Evolutionary conservation across 352 stramenopile species (phyloP).

Genomic region (Pythium volutum): DNA sequence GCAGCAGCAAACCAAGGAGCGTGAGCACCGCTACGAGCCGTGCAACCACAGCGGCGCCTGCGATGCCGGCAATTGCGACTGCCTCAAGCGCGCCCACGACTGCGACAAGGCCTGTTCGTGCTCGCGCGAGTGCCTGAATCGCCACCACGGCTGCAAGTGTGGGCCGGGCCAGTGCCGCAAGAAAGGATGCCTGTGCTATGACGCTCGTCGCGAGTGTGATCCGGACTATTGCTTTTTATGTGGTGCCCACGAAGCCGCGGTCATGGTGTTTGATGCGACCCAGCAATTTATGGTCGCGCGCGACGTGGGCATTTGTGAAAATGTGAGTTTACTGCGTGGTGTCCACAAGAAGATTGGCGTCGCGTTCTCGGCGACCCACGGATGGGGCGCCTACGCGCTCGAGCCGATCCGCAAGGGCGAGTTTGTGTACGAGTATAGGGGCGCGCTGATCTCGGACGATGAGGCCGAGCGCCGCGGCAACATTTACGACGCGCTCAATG

Average conservation of each 20-base stretch:
- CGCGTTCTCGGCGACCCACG: slow-evolving; percentile 47
- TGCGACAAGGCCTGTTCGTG: slow-evolving; percentile 67
- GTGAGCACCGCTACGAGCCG: slow-evolving; percentile 53
- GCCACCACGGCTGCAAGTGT: slow-evolving; percentile 68
- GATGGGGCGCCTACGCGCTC: slow-evolving; percentile 45
- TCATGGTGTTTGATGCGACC: slow-evolving; percentile 40
- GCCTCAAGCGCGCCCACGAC: slow-evolving; percentile 43
- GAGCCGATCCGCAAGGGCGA: slow-evolving; percentile 40
- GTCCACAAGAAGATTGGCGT: slow-evolving; percentile 42
- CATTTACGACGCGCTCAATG: slow-evolving; percentile 79
- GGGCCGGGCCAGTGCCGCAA: slow-evolving; percentile 48
- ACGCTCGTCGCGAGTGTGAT: slow-evolving; percentile 56
- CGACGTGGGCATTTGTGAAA: slow-evolving; percentile 49
- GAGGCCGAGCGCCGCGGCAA: slow-evolving; percentile 61
- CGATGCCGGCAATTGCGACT: slow-evolving; percentile 40
- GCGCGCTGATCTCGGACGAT: slow-evolving; percentile 53
- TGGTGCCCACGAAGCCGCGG: slow-evolving; percentile 53
- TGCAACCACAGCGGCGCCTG: slow-evolving; percentile 62
- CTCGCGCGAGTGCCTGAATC: slow-evolving; percentile 56
- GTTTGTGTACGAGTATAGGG: slow-evolving; percentile 64
- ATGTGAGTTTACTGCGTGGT: slow-evolving; percentile 57
- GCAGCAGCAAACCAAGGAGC: slow-evolving; percentile 38
- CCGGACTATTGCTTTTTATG: slow-evolving; percentile 74
- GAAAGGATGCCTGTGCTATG: slow-evolving; percentile 53
- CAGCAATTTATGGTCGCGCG: slow-evolving; percentile 26